Base-by-base conservation (phyloP, 108 stramenopile species). In the Mediolabrus comicus region DNA sequence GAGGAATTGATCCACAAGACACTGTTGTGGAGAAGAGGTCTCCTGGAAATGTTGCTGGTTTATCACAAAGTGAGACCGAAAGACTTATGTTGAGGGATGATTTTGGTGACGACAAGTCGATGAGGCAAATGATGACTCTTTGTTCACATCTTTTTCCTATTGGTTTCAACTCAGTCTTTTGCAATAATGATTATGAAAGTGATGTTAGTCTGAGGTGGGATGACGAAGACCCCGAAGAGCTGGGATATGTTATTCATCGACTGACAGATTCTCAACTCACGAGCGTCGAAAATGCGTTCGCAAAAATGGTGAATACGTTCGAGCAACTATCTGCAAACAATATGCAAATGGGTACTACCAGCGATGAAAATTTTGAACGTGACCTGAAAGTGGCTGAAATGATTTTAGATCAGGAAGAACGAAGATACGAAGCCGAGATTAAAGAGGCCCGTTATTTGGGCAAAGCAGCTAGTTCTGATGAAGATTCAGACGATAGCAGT, bases 231-330 rank as follows among this genome's bases (percentile, higher is more conserved):
- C 82, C 86, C 10, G 86, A 93, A 60, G 92, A 93, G 41, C 69
- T 87, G 2, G 92, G 89, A 8, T 93, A 91, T 55, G 62, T 88
- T 34, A 86, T 91, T 33, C 84, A 89, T 65, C 84, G 84, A 29
- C 41, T 91, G 28, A 86, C 86, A 16, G 81, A 70, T 41, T 31
- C 59, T 12, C 82, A 89, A 67, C 82, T 93, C 3, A 81, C 56
- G 7, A 59, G 83, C 24, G 86, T 93, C 4, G 89, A 93, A 77
- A 61, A 39, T 49, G 86, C 84, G 2, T 93, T 87, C 74, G 86
- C 89, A 36, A 65, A 62, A 17, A 86, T 90, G 84, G 72, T 91
- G 27, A 65, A 81, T 29, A 53, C 72, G 17, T 62, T 82, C 8
- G 69, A 77, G 57, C 69, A 62, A 17, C 64, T 58, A 33, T 86